Conservation (phyloP, 2,329 filamentous ascomycete genomes). For the Fusarium sp. region DNA sequence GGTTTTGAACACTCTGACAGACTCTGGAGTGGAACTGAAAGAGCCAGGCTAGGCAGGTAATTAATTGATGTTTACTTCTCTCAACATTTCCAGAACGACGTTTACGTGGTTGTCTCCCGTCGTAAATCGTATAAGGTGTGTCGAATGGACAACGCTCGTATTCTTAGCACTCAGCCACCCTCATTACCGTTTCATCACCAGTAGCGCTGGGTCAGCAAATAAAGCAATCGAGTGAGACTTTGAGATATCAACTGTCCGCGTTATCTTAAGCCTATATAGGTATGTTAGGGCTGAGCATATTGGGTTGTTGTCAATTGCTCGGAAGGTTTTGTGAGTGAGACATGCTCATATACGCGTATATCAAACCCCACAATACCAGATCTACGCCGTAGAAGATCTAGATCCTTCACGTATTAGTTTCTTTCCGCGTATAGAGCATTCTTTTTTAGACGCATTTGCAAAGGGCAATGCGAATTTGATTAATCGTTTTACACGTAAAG, state of each 20-base stretch:
- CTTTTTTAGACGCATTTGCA: conserved; percentile 2
- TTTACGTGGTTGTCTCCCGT: neutral
- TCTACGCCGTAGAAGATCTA: conserved; percentile 9
- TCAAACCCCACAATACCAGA: conserved; percentile 9
- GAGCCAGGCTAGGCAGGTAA: neutral
- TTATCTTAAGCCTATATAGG: conserved; percentile 1
- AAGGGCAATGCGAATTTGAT: neutral
- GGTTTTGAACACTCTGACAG: neutral
- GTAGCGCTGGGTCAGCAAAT: neutral
- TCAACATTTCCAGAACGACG: too few species aligned
- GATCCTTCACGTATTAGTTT: conserved; percentile 6
- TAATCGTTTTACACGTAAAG: conserved; percentile 13
- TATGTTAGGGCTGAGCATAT: conserved; percentile 23
- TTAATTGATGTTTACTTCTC: neutral
- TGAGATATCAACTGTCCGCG: neutral
- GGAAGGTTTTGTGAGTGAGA: neutral
- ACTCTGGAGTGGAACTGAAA: neutral
- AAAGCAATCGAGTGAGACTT: neutral
- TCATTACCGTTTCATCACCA: neutral
- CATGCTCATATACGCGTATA: conserved; percentile 26
- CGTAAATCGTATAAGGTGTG: neutral
- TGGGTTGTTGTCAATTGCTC: neutral
- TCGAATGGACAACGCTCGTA: neutral
- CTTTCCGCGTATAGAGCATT: conserved; percentile 33
- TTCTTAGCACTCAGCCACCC: neutral